Evolutionary conservation across 768 basidiomycete genomes (phyloP), one percentile per base, ranked within the genome.

Genomic region (Suillus ampliporus): DNA sequence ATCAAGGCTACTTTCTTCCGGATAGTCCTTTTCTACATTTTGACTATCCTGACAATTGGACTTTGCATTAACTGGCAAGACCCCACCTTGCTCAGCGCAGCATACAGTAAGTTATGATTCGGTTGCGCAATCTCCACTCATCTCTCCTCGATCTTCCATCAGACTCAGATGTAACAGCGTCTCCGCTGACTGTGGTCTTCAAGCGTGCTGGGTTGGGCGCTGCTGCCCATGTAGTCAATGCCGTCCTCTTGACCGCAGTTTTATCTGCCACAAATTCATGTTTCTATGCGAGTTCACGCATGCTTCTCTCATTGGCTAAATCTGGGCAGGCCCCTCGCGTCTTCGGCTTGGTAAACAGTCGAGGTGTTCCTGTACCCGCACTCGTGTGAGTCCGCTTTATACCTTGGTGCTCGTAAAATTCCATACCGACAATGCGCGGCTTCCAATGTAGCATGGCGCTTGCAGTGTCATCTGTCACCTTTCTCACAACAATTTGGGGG

Each of bases 1-100:
- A 83, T 89, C 72, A 88, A 87, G 67, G 85, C 85, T 41, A 89
- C 88, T 0, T 89, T 90, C 75, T 79, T 87, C 77, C 82, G 88
- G 40, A 87, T 89, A 64, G 72, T 86, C 44, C 67, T 91, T 23
- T 88, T 91, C 70, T 90, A 88, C 67, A 74, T 89, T 64, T 78
- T 88, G 34, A 83, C 87, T 9, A 84, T 89, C 64, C 73, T 89
- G 51, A 86, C 87, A 14, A 89, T 90, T 61, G 88, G 88, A 35
- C 70, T 89, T 37, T 84, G 86, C 65, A 86, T 89, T 73, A 87
- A 86, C 71, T 84, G 84, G 70, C 74, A 80, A 48, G 86, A 89
- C 68, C 78, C 80, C 43, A 84, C 80, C 9, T 75, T 89, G 3
- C 76, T 84, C 4, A 82, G 69, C 10, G 80, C 84, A 28, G 80